Evolutionary conservation across 2,329 filamentous ascomycete genomes (phyloP).

Genomic region (Trichoderma aggressivum): DNA sequence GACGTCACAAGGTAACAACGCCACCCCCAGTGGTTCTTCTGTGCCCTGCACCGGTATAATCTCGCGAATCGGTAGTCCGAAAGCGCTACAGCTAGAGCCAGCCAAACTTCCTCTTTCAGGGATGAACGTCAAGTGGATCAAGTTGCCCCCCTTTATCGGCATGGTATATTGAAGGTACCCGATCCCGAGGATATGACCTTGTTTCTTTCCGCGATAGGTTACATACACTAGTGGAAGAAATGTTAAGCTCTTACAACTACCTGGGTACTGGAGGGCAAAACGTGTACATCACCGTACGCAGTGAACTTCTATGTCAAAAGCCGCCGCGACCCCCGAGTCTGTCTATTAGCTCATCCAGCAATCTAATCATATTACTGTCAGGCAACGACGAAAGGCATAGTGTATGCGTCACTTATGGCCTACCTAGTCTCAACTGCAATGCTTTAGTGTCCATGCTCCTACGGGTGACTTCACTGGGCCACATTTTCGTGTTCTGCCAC

Average conservation of each 20-base stretch:
- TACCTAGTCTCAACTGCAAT: neutral
- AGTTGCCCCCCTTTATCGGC: neutral
- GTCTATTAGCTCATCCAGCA: neutral
- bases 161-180: neutral
- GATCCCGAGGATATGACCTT: neutral
- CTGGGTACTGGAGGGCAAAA: neutral
- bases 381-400: neutral
- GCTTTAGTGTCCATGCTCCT: neutral
- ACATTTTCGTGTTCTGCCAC: neutral
- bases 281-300: neutral
- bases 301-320: neutral
- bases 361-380: neutral
- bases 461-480: no score
- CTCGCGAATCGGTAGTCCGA: neutral
- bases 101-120: neutral
- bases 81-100: neutral
- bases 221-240: neutral
- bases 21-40: neutral
- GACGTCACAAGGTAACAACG: neutral
- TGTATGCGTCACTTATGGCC: neutral
- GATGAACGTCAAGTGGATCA: neutral
- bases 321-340: neutral
- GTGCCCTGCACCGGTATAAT: neutral
- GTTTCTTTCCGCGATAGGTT: neutral
- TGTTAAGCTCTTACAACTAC: neutral